Evolutionary conservation across 2,329 filamentous ascomycete species (phyloP), one percentile per base, ranked within the genome.

Genomic region (Aotearoamyces nothofagi): DNA sequence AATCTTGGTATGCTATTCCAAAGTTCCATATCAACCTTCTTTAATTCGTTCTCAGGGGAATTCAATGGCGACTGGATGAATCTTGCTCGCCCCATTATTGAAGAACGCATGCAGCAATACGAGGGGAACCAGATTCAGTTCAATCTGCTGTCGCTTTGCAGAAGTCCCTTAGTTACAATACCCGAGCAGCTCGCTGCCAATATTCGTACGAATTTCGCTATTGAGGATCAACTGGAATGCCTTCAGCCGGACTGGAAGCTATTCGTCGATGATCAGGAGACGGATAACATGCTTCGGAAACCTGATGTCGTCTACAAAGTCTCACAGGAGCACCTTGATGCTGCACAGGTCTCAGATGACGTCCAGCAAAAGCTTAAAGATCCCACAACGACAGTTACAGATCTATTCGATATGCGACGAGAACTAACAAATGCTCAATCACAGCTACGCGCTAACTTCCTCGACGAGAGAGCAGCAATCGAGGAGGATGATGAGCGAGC

Each of bases 61-160:
- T 30, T 15, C 15, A 33, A 56, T 5, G 49, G 55, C 4, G 62
- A 76, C 41, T 93, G 84, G 84, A 60, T 82, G 3, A 51, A 56
- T 2, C 50, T 76, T 5, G 78, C 73, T 1, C 63, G 62, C 29
- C 66, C 69, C 1, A 65, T 74, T 6, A 76, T 93, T 30, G 54
- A 70, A 29, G 56, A 60, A 1, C 67, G 78, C 24, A 87, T 92
- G 65, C 52, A 61, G 6, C 63, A 69, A 35, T 73, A 77, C 37
- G 67, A 69, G 36, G 71, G 69, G 17, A 69, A 63, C 8, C 63
- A 71, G 29, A 63, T 81, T 16, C 66, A 75, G n/a, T 92, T 83
- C 54, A 84, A 71, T 37, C 67, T 92, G 20, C 61, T 92, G 27
- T 75, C 81, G 14, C 55, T 93, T 2, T 78, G 77, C 37, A 66